Percentiles rank a stretch among this genome's conserved stretches.
Conservation (phyloP, 148 eudicot genomes). For the Amaranthus palmeri region DNA sequence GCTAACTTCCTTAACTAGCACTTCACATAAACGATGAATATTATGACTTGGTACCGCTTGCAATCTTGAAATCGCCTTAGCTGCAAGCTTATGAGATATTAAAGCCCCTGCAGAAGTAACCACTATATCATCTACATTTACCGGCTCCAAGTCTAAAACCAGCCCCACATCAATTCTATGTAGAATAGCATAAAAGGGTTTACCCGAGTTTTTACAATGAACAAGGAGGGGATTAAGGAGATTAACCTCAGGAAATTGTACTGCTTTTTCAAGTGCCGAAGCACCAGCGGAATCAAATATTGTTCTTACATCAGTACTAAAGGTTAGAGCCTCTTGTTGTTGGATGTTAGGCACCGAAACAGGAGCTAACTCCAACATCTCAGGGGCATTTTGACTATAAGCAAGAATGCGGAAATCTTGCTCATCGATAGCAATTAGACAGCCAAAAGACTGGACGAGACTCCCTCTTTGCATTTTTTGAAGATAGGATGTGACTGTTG, state of each 20-base stretch:
- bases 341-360: slow-evolving; percentile 68
- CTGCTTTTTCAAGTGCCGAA: slow-evolving; percentile 67
- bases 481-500: slow-evolving; percentile 64
- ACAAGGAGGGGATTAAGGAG: slow-evolving; percentile 73
- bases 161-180: slow-evolving; percentile 77
- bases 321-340: slow-evolving; percentile 50
- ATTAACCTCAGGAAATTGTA: slow-evolving; percentile 50
- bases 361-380: slow-evolving; percentile 67
- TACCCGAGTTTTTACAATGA: slow-evolving; percentile 52
- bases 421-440: slow-evolving; percentile 70
- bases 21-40: slow-evolving; percentile 61
- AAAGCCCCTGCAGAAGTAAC: slow-evolving; percentile 71
- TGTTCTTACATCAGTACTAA: slow-evolving; percentile 67
- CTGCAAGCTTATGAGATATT: slow-evolving; percentile 74
- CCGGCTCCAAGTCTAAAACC: slow-evolving; percentile 79
- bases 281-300: slow-evolving; percentile 58
- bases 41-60: slow-evolving; percentile 65
- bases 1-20: slow-evolving; percentile 58
- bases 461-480: slow-evolving; percentile 81
- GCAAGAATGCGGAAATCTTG: slow-evolving; percentile 52
- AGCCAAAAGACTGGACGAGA: slow-evolving; percentile 76
- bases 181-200: slow-evolving; percentile 73
- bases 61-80: slow-evolving; percentile 64
- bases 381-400: slow-evolving; percentile 80
- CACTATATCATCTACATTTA: slow-evolving; percentile 51